Conservation (phyloP, 768 basidiomycete species). For the Phanerochaete sordida region DNA sequence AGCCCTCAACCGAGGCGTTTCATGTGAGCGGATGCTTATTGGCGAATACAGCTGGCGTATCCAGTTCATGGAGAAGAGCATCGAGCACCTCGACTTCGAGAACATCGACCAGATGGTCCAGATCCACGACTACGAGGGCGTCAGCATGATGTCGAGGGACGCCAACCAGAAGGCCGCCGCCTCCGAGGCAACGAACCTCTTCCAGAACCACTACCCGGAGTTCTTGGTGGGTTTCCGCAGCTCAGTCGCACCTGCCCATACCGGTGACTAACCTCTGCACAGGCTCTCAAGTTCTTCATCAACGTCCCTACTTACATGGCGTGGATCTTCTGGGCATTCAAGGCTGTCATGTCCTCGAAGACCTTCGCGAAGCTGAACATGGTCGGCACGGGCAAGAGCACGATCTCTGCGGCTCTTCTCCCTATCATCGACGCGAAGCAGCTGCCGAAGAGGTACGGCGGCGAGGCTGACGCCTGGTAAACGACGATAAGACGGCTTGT, state of each 20-base stretch:
- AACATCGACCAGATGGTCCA: conserved; percentile 72
- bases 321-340: conserved; percentile 86
- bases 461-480: conserved; percentile 49
- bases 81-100: conserved; percentile 64
- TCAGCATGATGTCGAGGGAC: conserved; percentile 59
- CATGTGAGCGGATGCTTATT: not conserved
- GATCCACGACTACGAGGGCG: conserved; percentile 80
- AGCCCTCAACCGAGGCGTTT: not conserved
- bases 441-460: conserved; percentile 72
- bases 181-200: conserved; percentile 68
- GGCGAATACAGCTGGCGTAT: conserved; percentile 66
- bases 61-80: conserved; percentile 68
- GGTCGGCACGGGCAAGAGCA: conserved; percentile 59
- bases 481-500: not conserved
- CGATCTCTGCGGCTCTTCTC: conserved; percentile 58
- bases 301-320: conserved; percentile 73
- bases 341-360: conserved; percentile 62
- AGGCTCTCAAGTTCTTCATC: conserved; percentile 78
- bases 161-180: conserved; percentile 78
- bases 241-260: not conserved
- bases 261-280: not conserved
- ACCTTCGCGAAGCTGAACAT: conserved; percentile 83
- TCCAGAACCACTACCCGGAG: conserved; percentile 77
- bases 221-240: conserved; percentile 48
- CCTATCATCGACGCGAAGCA: conserved; percentile 51